A percentile compares a stretch with the other conserved stretches of the same genome.
These are phyloP conservation scores for Curvularia verruculosa DNA, from an alignment of 2,329 filamentous ascomycete genomes.

Conservation along the genomic window DNA sequence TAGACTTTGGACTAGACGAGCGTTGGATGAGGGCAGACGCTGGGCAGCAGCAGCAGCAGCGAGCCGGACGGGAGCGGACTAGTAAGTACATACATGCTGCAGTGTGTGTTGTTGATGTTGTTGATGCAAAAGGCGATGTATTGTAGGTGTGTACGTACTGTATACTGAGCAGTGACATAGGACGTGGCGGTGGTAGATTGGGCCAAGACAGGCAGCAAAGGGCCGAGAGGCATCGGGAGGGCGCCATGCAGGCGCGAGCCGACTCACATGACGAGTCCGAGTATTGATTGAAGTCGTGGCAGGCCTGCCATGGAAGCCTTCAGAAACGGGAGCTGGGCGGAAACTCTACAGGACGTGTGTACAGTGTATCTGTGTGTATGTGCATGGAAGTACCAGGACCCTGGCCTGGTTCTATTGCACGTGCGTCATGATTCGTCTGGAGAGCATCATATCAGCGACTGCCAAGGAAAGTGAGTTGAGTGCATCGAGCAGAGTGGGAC, in stretches of 20 bases:
- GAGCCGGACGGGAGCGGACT: not conserved
- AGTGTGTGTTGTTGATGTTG: not conserved
- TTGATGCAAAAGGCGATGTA: not conserved
- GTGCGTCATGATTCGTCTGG: slow-evolving; percentile 8
- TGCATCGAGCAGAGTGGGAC: not conserved
- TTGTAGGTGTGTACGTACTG: not conserved
- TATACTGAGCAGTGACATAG: slow-evolving; percentile 1
- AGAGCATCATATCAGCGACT: slow-evolving; percentile 8
- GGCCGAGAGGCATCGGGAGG: not conserved
- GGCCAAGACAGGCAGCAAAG: slow-evolving; percentile 7
- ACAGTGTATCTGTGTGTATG: too few species aligned
- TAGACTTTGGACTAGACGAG: slow-evolving; percentile 4
- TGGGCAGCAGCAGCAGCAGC: slow-evolving; percentile 3
- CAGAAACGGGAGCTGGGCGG: not conserved
- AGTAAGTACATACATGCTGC: slow-evolving; percentile 11
- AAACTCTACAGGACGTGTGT: not conserved
- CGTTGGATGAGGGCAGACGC: not conserved
- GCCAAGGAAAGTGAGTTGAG: not conserved
- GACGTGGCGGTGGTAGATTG: slow-evolving; percentile 2
- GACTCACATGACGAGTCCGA: slow-evolving; percentile 27
- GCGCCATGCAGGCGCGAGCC: slow-evolving; percentile 8
- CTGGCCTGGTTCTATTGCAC: slow-evolving; percentile 1
- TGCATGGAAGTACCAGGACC: not conserved
- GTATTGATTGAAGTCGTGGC: slow-evolving; percentile 8
- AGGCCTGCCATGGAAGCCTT: not conserved